Percentiles rank a stretch among this genome's conserved stretches.
phyloP scores from a whole-genome alignment of 2,329 filamentous ascomycete genomes.

The Paramyrothecium sp. region DNA sequence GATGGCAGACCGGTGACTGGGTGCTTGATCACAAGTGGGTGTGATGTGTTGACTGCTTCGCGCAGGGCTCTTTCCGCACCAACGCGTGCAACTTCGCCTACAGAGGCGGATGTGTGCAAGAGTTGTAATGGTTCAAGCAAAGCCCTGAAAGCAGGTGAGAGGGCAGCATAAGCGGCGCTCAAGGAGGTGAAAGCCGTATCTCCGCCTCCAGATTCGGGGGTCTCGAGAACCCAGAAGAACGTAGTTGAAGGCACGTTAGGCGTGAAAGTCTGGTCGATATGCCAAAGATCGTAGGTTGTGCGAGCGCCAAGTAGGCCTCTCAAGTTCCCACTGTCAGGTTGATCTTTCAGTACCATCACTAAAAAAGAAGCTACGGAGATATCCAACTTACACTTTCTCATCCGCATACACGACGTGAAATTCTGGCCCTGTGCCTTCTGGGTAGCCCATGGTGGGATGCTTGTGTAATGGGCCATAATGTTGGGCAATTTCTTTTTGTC shows the following conservation, averaged over 20 bases:
- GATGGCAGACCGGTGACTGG: slow-evolving; percentile 23
- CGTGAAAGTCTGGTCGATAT: slow-evolving; percentile 30
- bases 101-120: slow-evolving; percentile 22
- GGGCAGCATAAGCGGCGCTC: slow-evolving; percentile 23
- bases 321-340: slow-evolving; percentile 17
- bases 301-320: slow-evolving; percentile 22
- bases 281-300: slow-evolving; percentile 28
- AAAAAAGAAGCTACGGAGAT: too few relatives aligned
- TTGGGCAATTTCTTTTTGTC: slow-evolving; percentile 21
- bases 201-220: slow-evolving; percentile 19
- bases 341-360: too few relatives aligned
- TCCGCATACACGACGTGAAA: slow-evolving; percentile 31
- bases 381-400: slow-evolving; percentile 23
- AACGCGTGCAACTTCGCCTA: slow-evolving; percentile 24
- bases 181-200: slow-evolving; percentile 28
- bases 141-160: slow-evolving; percentile 22
- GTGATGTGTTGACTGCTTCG: slow-evolving; percentile 25
- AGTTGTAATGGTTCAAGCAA: slow-evolving; percentile 8
- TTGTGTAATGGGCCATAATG: slow-evolving; percentile 29
- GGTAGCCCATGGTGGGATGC: slow-evolving; percentile 29
- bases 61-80: slow-evolving; percentile 22
- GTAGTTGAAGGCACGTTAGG: slow-evolving; percentile 27
- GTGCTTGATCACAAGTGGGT: slow-evolving; percentile 24
- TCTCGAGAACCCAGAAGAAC: slow-evolving; percentile 31
- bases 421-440: slow-evolving; percentile 25